Percentiles rank a stretch among this genome's conserved stretches.
Evolutionary conservation across 306 rosid species (phyloP).

Genomic region (Malus fusca): DNA sequence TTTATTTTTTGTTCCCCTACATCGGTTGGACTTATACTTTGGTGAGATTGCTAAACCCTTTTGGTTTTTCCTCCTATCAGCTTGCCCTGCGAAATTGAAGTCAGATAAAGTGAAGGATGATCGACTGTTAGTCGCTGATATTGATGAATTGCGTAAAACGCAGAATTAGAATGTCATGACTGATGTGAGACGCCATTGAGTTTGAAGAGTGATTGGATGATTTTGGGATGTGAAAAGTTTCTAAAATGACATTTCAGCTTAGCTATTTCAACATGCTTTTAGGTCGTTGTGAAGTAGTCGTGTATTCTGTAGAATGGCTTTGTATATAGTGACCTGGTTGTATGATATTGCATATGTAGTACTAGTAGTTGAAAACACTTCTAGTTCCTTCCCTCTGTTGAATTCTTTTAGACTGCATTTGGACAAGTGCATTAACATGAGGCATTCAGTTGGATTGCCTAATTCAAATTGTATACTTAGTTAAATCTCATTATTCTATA

Average conservation of each 20-base stretch:
- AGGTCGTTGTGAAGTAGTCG: not conserved
- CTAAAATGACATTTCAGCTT: not conserved
- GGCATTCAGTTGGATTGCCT: no score
- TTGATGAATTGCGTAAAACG: constrained; percentile 60
- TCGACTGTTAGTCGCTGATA: constrained; percentile 51
- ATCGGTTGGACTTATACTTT: not conserved
- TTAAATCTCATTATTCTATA: no score
- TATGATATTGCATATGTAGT: not conserved
- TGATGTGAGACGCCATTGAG: constrained; percentile 40
- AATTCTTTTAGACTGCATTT: no score
- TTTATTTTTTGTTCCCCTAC: not conserved
- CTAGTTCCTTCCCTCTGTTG: no score
- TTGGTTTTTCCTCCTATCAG: constrained; percentile 28
- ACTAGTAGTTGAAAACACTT: no score
- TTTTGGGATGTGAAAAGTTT: not conserved
- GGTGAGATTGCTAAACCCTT: not conserved
- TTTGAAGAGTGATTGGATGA: constrained; percentile 35
- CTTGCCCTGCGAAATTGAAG: constrained; percentile 60
- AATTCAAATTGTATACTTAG: no score
- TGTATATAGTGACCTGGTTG: not conserved
- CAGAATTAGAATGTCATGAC: constrained; percentile 25
- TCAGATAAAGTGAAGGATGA: constrained; percentile 39
- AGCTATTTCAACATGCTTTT: not conserved
- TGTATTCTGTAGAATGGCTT: not conserved
- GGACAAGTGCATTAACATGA: no score